Evolutionary conservation across 2,329 filamentous ascomycete species (phyloP).

Genomic region (Arthrobotrys iridis): DNA sequence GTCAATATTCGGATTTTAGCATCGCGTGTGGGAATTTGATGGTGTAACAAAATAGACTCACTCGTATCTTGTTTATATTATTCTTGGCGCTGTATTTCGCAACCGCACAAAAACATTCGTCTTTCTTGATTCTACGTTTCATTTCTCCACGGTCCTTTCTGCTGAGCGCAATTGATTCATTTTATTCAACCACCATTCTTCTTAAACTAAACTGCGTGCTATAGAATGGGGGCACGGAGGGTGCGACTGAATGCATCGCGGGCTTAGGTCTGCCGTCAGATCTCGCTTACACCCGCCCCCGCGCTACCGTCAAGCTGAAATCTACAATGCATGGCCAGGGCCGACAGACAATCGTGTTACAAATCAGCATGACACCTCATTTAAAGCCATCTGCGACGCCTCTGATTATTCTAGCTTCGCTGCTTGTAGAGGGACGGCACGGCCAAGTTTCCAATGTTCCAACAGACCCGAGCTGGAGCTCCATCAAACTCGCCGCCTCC

Average conservation of each 20-base stretch:
- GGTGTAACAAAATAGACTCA: slow-evolving; percentile 51
- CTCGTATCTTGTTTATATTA: slow-evolving; percentile 26
- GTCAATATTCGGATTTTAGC: slow-evolving; percentile 41
- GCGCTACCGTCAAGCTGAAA: not conserved
- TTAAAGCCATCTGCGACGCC: no score
- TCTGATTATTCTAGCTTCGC: no score
- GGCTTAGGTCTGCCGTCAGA: not conserved
- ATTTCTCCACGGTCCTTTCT: slow-evolving; percentile 6
- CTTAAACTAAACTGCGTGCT: no score
- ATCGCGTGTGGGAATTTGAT: slow-evolving; percentile 44
- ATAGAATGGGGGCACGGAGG: no score
- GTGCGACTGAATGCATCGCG: no score
- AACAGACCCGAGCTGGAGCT: not conserved
- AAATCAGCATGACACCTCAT: no score
- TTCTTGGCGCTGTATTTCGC: slow-evolving; percentile 4
- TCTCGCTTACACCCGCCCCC: slow-evolving; percentile 12
- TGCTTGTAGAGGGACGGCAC: not conserved
- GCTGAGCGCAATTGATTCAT: not conserved
- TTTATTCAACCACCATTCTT: no score
- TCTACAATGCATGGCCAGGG: not conserved
- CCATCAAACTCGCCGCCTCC: not conserved
- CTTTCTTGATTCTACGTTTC: not conserved
- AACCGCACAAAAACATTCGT: not conserved
- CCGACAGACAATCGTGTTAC: no score
- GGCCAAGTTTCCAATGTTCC: not conserved